A percentile compares a stretch with the other conserved stretches of the same genome.
phyloP scores from a whole-genome alignment of 139 green algal genomes.

The Dunaliella primolecta region DNA sequence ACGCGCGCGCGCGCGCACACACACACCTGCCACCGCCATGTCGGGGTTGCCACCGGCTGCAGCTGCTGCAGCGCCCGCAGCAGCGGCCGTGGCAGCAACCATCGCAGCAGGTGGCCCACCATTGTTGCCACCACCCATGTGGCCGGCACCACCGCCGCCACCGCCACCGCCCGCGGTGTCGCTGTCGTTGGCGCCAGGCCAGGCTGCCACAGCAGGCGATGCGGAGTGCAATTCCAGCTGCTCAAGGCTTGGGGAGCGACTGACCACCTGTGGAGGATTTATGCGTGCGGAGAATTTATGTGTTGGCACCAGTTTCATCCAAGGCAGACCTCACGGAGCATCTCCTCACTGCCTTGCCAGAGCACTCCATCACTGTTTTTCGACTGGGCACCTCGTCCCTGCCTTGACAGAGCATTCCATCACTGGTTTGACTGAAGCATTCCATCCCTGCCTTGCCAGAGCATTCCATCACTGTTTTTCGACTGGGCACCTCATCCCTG shows the following conservation, averaged over 20 bases:
- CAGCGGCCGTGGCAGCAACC: not conserved
- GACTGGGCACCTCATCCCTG: no score
- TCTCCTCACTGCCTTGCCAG: no score
- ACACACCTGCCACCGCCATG: not conserved
- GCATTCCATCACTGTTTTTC: no score
- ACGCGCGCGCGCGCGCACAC: no score
- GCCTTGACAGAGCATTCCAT: no score
- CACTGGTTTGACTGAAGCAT: no score
- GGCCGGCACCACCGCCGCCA: not conserved
- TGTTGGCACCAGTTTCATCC: no score
- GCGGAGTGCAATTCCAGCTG: conserved; percentile 19
- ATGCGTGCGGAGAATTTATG: not conserved
- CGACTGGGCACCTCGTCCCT: no score
- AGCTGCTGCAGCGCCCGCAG: not conserved
- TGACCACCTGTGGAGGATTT: not conserved
- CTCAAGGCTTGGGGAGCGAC: not conserved
- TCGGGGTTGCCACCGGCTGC: not conserved
- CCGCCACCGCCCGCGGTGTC: not conserved
- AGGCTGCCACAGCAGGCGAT: not conserved
- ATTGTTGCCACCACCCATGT: not conserved
- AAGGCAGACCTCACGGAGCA: no score
- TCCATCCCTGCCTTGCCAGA: no score
- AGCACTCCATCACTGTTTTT: no score
- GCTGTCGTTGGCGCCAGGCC: conserved; percentile 8
- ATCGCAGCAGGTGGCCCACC: not conserved